Percentiles rank a stretch among this genome's conserved stretches.
Evolutionary conservation across 768 basidiomycete species (phyloP).

Genomic region (Cystofilobasidium bisporidii): DNA sequence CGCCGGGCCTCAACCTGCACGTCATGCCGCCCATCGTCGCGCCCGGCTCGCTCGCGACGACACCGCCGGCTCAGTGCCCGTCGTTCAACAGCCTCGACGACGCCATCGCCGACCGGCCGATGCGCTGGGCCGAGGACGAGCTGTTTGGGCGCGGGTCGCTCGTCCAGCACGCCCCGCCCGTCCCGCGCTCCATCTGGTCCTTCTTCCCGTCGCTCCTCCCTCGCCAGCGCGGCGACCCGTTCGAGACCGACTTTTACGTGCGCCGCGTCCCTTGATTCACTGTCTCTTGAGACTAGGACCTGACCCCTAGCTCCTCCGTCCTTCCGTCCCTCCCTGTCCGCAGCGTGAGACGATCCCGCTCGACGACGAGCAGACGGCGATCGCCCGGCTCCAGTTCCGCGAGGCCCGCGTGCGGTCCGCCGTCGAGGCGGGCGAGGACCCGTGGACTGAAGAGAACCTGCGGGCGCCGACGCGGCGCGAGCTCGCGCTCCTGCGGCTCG

Average conservation of each 20-base stretch:
- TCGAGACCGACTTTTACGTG: slow-evolving; percentile 30
- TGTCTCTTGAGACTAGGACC: too few relatives aligned
- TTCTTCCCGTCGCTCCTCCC: slow-evolving; percentile 12
- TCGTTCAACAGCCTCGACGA: slow-evolving; percentile 30
- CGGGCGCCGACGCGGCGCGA: slow-evolving; percentile 17
- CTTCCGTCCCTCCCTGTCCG: neutral
- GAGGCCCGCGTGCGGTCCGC: slow-evolving; percentile 32
- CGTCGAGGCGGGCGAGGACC: slow-evolving; percentile 29
- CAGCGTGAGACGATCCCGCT: slow-evolving; percentile 42
- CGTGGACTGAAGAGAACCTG: neutral
- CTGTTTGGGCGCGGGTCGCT: slow-evolving; percentile 4
- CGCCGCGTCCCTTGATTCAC: neutral
- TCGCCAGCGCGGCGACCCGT: slow-evolving; percentile 23
- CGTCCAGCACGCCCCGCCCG: neutral
- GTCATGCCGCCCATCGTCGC: slow-evolving; percentile 30
- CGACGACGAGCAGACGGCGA: slow-evolving; percentile 54
- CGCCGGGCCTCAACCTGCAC: slow-evolving; percentile 10
- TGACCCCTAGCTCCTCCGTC: neutral
- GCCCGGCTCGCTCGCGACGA: slow-evolving; percentile 32
- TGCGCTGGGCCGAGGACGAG: slow-evolving; percentile 28
- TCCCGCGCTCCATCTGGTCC: slow-evolving; percentile 10
- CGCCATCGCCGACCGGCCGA: slow-evolving; percentile 31
- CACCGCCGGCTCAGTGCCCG: slow-evolving; percentile 27
- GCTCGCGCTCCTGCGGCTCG: slow-evolving; percentile 7
- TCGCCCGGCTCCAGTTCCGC: slow-evolving; percentile 49